phyloP scores from a whole-genome alignment of 176 grass and related monocot species.

The Paspalum vaginatum region DNA sequence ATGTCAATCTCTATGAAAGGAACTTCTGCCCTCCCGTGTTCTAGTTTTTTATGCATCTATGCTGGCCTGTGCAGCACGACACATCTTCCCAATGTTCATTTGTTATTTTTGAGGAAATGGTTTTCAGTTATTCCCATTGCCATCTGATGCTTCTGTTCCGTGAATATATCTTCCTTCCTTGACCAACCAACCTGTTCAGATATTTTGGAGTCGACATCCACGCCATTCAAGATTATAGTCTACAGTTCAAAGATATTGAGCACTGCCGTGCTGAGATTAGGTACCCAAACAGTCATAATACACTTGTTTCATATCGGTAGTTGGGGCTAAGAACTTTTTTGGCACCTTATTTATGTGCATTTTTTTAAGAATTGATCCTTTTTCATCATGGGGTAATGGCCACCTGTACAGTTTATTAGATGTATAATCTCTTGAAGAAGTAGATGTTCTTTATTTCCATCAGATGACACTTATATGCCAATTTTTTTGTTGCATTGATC shows the following conservation, averaged over 20 bases:
- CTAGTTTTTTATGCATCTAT: not conserved
- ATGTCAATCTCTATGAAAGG: not conserved
- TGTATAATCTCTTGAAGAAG: not conserved
- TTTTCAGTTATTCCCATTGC: slow-evolving; percentile 15
- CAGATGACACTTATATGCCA: not conserved
- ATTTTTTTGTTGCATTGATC: not conserved
- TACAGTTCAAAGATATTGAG: slow-evolving; percentile 76
- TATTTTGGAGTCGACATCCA: slow-evolving; percentile 90
- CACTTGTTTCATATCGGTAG: not conserved
- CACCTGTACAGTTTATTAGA: not conserved
- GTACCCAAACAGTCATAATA: slow-evolving; percentile 41
- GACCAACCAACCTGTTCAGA: slow-evolving; percentile 50
- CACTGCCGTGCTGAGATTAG: slow-evolving; percentile 93
- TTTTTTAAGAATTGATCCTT: not conserved
- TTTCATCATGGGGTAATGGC: not conserved
- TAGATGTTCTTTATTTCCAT: slow-evolving; percentile 22
- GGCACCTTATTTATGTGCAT: not conserved
- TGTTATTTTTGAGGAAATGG: not conserved
- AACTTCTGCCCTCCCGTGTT: not conserved
- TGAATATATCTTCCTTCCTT: slow-evolving; percentile 47
- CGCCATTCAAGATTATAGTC: slow-evolving; percentile 78
- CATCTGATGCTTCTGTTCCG: not conserved
- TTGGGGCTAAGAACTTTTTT: not conserved
- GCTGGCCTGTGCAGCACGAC: not conserved
- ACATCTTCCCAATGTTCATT: not conserved